phyloP scores from a whole-genome alignment of 176 grass and related monocot genomes.

The Calamus simplicifolius region DNA sequence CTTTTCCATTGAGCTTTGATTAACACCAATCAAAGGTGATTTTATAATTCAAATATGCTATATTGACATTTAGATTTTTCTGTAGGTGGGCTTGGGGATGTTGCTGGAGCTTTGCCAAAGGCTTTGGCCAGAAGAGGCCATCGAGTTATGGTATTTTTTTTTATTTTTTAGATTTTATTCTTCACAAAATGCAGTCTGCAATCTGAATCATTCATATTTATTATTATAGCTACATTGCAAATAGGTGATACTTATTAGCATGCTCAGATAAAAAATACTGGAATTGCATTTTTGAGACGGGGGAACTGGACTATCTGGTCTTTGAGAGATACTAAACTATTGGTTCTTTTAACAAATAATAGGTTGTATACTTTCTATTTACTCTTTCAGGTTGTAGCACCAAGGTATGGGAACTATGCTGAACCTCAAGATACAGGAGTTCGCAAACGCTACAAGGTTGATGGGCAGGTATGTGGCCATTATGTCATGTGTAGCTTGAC shows the following conservation, averaged over 20 bases:
- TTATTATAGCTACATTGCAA: too few species aligned
- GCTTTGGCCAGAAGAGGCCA: constrained; percentile 97
- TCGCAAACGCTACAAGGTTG: constrained; percentile 55
- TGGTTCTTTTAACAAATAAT: too few species aligned
- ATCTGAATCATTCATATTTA: too few species aligned
- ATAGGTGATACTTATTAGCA: too few species aligned
- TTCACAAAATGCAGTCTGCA: constrained; percentile 11
- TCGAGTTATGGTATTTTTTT: constrained; percentile 65
- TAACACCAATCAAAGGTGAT: not conserved
- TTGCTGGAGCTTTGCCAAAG: constrained; percentile 83
- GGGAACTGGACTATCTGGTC: too few species aligned
- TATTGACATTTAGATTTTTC: constrained; percentile 12
- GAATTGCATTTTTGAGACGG: too few species aligned
- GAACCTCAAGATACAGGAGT: constrained; percentile 62
- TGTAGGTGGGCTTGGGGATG: constrained; percentile 93
- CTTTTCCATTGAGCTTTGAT: not conserved
- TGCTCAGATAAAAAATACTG: too few species aligned
- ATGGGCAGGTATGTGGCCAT: constrained; percentile 49
- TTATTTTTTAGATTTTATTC: not conserved
- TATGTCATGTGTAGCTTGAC: not conserved
- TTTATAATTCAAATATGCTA: constrained; percentile 4
- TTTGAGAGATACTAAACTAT: too few species aligned
- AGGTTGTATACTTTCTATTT: too few species aligned
- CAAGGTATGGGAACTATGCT: constrained; percentile 72
- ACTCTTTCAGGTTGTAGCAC: constrained; percentile 57